Evolutionary conservation across 225 moss, liverwort and hornwort species (phyloP).

Genomic region (Marchantia polymorpha): DNA sequence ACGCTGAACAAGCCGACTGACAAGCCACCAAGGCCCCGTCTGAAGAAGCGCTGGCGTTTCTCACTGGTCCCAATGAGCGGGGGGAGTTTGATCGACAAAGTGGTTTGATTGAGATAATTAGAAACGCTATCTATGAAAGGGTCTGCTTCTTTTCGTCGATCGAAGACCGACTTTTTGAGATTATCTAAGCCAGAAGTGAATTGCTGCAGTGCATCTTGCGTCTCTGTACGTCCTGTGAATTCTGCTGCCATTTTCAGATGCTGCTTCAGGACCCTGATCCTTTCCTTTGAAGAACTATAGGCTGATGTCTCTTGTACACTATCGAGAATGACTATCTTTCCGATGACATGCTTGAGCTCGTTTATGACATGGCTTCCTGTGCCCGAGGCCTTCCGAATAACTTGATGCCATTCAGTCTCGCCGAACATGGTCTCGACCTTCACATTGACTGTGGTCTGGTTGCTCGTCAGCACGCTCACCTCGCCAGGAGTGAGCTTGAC

Average conservation of each 20-base stretch:
- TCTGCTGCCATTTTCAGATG: not conserved
- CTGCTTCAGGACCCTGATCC: not conserved
- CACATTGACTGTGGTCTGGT: not conserved
- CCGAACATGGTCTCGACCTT: conserved; percentile 6
- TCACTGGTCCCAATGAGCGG: not conserved
- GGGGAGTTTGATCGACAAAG: not conserved
- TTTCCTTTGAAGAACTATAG: not conserved
- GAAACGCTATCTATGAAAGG: not conserved
- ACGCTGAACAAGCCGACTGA: not conserved
- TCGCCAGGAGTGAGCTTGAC: not conserved
- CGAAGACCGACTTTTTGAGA: not conserved
- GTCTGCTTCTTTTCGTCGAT: not conserved
- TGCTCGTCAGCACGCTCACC: not conserved
- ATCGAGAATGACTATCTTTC: conserved; percentile 2
- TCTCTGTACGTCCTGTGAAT: not conserved
- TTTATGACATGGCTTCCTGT: not conserved
- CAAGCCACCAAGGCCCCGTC: not conserved
- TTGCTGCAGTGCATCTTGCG: not conserved
- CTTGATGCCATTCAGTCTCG: not conserved
- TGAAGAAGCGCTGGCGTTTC: not conserved
- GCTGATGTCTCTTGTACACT: not conserved
- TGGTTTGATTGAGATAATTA: not conserved
- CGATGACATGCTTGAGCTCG: conserved; percentile 16
- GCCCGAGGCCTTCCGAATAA: not conserved
- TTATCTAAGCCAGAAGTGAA: not conserved